Percentiles rank a stretch among this genome's conserved stretches.
phyloP scores from a whole-genome alignment of 306 rosid species.

The Fagus crenata region DNA sequence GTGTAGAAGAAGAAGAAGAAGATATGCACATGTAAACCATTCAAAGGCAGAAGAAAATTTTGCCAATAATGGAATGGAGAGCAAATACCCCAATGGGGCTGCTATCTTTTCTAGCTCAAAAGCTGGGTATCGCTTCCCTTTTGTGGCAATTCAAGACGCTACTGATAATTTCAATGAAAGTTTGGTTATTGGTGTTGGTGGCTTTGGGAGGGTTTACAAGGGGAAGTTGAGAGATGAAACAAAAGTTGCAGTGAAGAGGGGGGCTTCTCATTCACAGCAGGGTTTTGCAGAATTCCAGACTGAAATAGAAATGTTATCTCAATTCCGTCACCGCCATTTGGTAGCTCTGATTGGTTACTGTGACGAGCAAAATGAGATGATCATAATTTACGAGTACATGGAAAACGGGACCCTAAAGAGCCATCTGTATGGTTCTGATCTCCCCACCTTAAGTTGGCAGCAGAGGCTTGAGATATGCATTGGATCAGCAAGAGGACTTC shows the following conservation, averaged over 20 bases:
- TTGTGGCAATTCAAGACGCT: slow-evolving; percentile 48
- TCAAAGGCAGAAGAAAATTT: slow-evolving; percentile 33
- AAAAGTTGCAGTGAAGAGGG: slow-evolving; percentile 70
- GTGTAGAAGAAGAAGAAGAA: slow-evolving; percentile 47
- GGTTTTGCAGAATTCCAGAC: slow-evolving; percentile 63
- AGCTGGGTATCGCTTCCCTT: slow-evolving; percentile 53
- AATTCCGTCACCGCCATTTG: slow-evolving; percentile 69
- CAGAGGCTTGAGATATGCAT: slow-evolving; percentile 66
- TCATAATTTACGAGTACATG: slow-evolving; percentile 64
- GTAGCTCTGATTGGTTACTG: slow-evolving; percentile 73
- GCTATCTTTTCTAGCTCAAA: slow-evolving; percentile 42
- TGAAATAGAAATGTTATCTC: slow-evolving; percentile 73
- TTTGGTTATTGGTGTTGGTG: slow-evolving; percentile 60
- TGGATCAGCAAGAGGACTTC: slow-evolving; percentile 81
- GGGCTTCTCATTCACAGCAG: slow-evolving; percentile 47
- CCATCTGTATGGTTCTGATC: slow-evolving; percentile 52
- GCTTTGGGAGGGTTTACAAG: slow-evolving; percentile 72
- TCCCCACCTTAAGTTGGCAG: slow-evolving; percentile 54
- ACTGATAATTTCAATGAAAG: slow-evolving; percentile 65
- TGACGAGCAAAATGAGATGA: slow-evolving; percentile 59
- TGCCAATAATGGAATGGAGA: slow-evolving; percentile 26
- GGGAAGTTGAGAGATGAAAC: slow-evolving; percentile 57
- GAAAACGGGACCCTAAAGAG: slow-evolving; percentile 60
- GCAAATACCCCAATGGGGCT: slow-evolving; percentile 3
- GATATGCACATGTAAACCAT: slow-evolving; percentile 29